A percentile compares a stretch with the other conserved stretches of the same genome.
phyloP scores from a whole-genome alignment of 1,139 yeast genomes.

The Petasospora rhodanensis region DNA sequence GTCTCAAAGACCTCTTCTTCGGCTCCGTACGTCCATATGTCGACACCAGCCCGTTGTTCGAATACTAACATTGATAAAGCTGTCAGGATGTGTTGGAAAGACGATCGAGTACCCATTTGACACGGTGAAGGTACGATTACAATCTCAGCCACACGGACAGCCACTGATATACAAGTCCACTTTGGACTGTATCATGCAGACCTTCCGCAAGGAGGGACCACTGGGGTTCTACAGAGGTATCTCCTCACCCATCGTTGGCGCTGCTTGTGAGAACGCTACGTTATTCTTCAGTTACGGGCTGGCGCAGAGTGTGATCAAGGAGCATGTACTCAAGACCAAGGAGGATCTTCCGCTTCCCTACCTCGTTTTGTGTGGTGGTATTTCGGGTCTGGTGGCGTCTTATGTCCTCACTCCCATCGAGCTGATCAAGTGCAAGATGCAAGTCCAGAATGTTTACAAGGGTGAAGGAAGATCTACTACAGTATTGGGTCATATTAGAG shows the following conservation, averaged over 20 bases:
- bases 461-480: constrained; percentile 15
- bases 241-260: constrained; percentile 79
- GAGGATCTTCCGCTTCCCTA: constrained; percentile 36
- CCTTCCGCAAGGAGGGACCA: constrained; percentile 64
- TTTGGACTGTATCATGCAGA: constrained; percentile 53
- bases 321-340: constrained; percentile 11
- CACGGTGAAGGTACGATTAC: constrained; percentile 85
- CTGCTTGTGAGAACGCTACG: constrained; percentile 80
- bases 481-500: constrained; percentile 37
- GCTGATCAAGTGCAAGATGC: constrained; percentile 80
- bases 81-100: constrained; percentile 82
- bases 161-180: constrained; percentile 48
- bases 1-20: constrained; percentile 23
- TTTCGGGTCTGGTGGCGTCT: constrained; percentile 81
- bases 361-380: constrained; percentile 63
- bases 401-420: constrained; percentile 88
- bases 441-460: constrained; percentile 52
- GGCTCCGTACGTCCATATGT: constrained; percentile 26
- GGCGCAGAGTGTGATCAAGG: constrained; percentile 34
- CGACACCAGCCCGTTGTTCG: no score
- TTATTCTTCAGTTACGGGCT: constrained; percentile 59
- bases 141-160: constrained; percentile 52
- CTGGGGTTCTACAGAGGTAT: constrained; percentile 64
- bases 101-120: constrained; percentile 88
- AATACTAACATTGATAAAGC: constrained; percentile 11